Evolutionary conservation across 768 basidiomycete species (phyloP).

Genomic region (Myochromella boudieri): DNA sequence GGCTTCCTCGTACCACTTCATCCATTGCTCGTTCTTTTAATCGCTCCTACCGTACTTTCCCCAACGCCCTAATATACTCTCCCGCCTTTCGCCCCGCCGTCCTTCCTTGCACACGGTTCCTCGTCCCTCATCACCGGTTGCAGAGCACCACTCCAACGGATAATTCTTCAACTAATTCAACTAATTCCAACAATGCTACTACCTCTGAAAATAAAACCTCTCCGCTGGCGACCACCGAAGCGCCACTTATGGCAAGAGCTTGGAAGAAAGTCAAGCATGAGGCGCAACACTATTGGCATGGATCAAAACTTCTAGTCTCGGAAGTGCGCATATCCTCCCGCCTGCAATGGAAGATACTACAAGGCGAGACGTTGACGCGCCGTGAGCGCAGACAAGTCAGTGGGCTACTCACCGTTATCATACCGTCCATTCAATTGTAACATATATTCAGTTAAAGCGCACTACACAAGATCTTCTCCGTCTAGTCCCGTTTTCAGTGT

Average conservation of each 20-base stretch:
- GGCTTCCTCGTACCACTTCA: conserved; percentile 61
- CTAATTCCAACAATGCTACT: conserved; percentile 21
- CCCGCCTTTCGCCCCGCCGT: conserved; percentile 4
- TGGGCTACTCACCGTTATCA: conserved; percentile 11
- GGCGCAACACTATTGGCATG: conserved; percentile 95
- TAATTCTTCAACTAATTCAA: conserved; percentile 12
- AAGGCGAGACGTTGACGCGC: conserved; percentile 88
- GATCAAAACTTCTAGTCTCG: conserved; percentile 88
- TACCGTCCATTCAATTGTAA: too few relatives aligned
- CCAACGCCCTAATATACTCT: conserved; percentile 24
- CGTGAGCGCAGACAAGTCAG: conserved; percentile 88
- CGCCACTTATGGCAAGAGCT: conserved; percentile 54
- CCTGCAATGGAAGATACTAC: conserved; percentile 89
- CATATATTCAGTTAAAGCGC: conserved; percentile 72
- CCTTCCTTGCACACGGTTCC: conserved; percentile 16
- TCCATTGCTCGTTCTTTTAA: conserved; percentile 40
- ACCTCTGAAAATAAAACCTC: conserved; percentile 44
- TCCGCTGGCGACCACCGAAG: conserved; percentile 48
- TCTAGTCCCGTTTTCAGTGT: conserved; percentile 92
- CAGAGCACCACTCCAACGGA: conserved; percentile 28
- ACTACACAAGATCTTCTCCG: conserved; percentile 93
- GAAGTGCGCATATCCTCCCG: conserved; percentile 90
- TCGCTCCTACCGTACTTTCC: conserved; percentile 26
- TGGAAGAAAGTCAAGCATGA: conserved; percentile 98
- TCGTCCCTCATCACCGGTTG: conserved; percentile 20